A percentile compares a stretch with the other conserved stretches of the same genome.
Conservation (phyloP, 192 early-diverging fungal genomes). For the Entophlyctis luteolus region DNA sequence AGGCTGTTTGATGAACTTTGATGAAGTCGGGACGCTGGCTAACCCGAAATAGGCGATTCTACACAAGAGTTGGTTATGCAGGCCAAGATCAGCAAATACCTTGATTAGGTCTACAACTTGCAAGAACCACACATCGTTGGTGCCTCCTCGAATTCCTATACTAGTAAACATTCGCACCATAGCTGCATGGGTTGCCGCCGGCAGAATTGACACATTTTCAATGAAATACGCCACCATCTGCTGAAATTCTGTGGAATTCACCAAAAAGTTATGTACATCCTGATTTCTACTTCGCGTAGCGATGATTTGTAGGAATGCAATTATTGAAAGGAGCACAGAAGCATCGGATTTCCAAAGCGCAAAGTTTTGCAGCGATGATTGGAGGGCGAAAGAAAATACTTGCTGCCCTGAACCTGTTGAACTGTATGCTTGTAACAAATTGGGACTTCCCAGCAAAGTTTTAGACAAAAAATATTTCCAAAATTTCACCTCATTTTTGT, state of each 20-base stretch:
- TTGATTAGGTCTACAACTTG: too few relatives aligned
- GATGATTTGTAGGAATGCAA: constrained; percentile 13
- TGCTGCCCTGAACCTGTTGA: constrained; percentile 50
- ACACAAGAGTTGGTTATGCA: too few relatives aligned
- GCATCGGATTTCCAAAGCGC: constrained; percentile 66
- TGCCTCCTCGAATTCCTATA: neutral
- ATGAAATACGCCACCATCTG: constrained; percentile 1
- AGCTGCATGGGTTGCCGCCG: constrained; percentile 40
- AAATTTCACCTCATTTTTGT: constrained; percentile 42
- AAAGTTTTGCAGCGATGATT: constrained; percentile 58
- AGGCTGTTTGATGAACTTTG: constrained; percentile 49
- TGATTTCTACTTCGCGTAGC: neutral
- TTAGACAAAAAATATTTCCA: neutral
- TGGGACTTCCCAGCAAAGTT: constrained; percentile 34
- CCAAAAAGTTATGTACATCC: constrained; percentile 13
- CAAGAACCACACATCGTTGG: neutral
- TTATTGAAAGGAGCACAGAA: constrained; percentile 51
- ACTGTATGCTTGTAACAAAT: constrained; percentile 59
- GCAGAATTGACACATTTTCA: constrained; percentile 45
- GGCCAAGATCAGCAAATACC: constrained; percentile 56
- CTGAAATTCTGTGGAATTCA: constrained; percentile 15
- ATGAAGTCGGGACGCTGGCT: constrained; percentile 58
- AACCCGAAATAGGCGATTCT: constrained; percentile 54
- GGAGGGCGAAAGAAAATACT: constrained; percentile 61
- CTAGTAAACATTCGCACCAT: constrained; percentile 61